Evolutionary conservation across 1,139 yeast species (phyloP).

Genomic region (Kurtzmaniella quercitrusa): DNA sequence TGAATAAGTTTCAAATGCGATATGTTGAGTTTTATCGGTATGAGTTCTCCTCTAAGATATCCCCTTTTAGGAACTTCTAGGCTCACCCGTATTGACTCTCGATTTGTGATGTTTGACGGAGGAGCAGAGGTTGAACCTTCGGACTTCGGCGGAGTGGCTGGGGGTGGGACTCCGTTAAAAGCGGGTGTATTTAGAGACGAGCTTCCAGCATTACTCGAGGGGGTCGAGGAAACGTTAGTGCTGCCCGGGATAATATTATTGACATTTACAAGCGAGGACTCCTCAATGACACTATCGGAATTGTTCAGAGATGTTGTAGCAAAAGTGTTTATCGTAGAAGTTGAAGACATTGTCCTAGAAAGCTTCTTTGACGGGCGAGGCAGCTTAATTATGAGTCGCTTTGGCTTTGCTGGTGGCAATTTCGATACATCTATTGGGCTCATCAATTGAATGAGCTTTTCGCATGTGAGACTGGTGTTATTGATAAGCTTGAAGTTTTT

Average conservation of each 20-base stretch:
- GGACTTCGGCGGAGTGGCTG: constrained; percentile 7
- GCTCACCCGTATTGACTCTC: constrained; percentile 46
- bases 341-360: constrained; percentile 47
- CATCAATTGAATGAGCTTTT: constrained; percentile 54
- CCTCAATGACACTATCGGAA: constrained; percentile 19
- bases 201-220: constrained; percentile 5
- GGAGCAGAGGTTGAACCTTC: constrained; percentile 2
- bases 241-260: not conserved
- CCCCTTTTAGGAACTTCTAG: constrained; percentile 68
- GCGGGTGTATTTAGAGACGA: constrained; percentile 6
- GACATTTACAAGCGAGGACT: not conserved
- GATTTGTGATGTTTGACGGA: constrained; percentile 4
- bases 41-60: constrained; percentile 69
- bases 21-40: constrained; percentile 65
- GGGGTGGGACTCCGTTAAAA: constrained; percentile 3
- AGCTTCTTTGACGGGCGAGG: constrained; percentile 28
- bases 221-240: constrained; percentile 1
- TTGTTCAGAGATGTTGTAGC: constrained; percentile 34
- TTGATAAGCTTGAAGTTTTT: constrained; percentile 20
- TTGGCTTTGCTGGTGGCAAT: constrained; percentile 65
- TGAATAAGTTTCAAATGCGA: constrained; percentile 69
- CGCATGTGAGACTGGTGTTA: constrained; percentile 41
- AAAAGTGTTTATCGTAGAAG: constrained; percentile 47
- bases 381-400: constrained; percentile 55
- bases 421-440: constrained; percentile 72